phyloP scores from a whole-genome alignment of 1,284 basidiomycete genomes.

The Microbotryomycetes sp. region DNA sequence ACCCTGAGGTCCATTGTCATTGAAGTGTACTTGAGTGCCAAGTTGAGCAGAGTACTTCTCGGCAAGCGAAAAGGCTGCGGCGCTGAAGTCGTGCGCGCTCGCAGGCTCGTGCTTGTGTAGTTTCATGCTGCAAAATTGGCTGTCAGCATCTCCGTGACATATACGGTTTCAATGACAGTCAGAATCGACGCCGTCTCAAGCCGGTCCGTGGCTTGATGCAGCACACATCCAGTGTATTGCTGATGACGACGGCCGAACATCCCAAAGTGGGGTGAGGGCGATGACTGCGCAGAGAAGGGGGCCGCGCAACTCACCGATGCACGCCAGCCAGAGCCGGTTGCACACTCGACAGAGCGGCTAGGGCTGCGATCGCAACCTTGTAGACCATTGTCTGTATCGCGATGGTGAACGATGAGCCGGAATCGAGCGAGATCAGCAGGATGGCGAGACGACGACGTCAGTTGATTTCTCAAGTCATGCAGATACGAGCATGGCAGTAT shows the following conservation, averaged over 20 bases:
- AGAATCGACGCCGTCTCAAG: too few relatives aligned
- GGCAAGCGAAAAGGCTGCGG: slow-evolving; percentile 59
- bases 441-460: neutral
- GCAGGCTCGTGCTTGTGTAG: slow-evolving; percentile 22
- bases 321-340: slow-evolving; percentile 26
- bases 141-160: too few relatives aligned
- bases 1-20: slow-evolving; percentile 52
- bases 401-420: neutral
- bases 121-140: too few relatives aligned
- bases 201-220: too few relatives aligned
- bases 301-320: slow-evolving; percentile 23
- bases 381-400: neutral
- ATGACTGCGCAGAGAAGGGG: neutral
- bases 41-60: slow-evolving; percentile 66
- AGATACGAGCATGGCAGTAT: too few relatives aligned
- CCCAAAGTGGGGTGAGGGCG: too few relatives aligned
- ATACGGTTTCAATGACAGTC: too few relatives aligned
- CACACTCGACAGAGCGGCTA: slow-evolving; percentile 1
- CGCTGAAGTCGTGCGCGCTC: slow-evolving; percentile 5
- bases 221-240: too few relatives aligned
- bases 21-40: slow-evolving; percentile 46
- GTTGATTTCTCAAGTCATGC: too few relatives aligned
- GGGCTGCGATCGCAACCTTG: neutral
- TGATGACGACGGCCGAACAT: too few relatives aligned
- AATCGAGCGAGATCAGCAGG: neutral